Percentiles rank a stretch among this genome's conserved stretches.
These are phyloP conservation scores for Abrus precatorius DNA, from an alignment of 306 rosid species.

Conservation along the genomic window DNA sequence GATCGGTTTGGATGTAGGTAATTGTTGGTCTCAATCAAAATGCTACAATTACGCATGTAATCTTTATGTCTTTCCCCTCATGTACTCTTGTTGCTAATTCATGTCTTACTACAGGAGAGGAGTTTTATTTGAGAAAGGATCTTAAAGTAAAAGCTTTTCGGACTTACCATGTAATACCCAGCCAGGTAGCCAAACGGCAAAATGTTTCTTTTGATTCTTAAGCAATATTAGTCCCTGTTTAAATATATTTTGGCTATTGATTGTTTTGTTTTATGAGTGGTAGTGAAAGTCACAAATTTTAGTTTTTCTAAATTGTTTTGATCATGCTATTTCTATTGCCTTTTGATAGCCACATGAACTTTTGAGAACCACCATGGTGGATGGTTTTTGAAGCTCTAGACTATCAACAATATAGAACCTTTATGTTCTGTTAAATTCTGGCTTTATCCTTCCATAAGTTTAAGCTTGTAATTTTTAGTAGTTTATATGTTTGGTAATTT, in stretches of 20 bases:
- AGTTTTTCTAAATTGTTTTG: conserved; percentile 32
- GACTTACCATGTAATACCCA: conserved; percentile 89
- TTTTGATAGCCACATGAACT: conserved; percentile 8
- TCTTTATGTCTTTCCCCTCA: not conserved
- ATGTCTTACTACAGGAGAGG: conserved; percentile 73
- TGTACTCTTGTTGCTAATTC: conserved; percentile 16
- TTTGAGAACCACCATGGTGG: not conserved
- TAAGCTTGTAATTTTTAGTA: not conserved
- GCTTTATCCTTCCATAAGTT: not conserved
- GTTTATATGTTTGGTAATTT: conserved; percentile 34
- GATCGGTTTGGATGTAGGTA: conserved; percentile 92
- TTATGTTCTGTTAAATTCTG: not conserved
- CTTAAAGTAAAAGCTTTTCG: conserved; percentile 85
- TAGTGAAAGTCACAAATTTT: conserved; percentile 1
- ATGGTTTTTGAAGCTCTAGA: conserved; percentile 28
- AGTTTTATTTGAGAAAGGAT: conserved; percentile 72
- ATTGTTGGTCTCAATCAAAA: conserved; percentile 45
- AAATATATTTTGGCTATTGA: conserved; percentile 32
- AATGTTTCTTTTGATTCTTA: conserved; percentile 8
- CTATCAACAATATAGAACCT: conserved; percentile 20
- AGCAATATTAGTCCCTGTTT: conserved; percentile 11
- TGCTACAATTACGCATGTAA: conserved; percentile 33
- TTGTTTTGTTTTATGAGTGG: conserved; percentile 6
- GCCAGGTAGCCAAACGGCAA: conserved; percentile 69
- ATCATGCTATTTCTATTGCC: not conserved